Conservation (phyloP, 352 stramenopile species). For the Blastocystis sp. region DNA sequence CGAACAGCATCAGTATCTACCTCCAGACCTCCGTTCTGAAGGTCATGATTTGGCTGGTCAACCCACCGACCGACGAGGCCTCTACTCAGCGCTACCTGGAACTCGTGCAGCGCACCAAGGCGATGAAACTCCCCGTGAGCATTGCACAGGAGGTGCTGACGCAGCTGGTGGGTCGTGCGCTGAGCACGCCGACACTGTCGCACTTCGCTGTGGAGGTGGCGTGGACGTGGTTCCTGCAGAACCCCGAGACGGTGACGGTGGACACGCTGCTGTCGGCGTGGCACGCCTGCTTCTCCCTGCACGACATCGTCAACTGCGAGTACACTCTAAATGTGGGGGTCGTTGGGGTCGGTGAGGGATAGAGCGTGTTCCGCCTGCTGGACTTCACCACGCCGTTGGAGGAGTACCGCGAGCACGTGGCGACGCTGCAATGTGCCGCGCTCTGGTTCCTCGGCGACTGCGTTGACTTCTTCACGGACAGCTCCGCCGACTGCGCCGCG, state of each 20-base stretch:
- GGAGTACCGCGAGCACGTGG: slow-evolving; percentile 11
- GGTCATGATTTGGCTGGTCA: slow-evolving; percentile 64
- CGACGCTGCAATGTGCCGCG: slow-evolving; percentile 30
- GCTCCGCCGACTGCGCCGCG: background rate
- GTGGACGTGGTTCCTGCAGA: slow-evolving; percentile 54
- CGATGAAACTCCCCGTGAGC: background rate
- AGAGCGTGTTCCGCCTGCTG: slow-evolving; percentile 40
- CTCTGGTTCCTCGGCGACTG: slow-evolving; percentile 67
- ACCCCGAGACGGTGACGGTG: slow-evolving; percentile 19
- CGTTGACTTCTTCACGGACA: slow-evolving; percentile 16
- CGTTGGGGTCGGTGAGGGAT: background rate
- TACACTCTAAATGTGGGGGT: slow-evolving; percentile 22
- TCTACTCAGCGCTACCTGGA: background rate
- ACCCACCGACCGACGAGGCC: background rate
- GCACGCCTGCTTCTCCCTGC: slow-evolving; percentile 44
- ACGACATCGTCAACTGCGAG: slow-evolving; percentile 20
- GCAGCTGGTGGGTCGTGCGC: slow-evolving; percentile 6
- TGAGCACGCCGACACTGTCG: slow-evolving; percentile 15
- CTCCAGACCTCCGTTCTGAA: slow-evolving; percentile 48
- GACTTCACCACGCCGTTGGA: slow-evolving; percentile 39
- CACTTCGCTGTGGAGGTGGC: slow-evolving; percentile 45
- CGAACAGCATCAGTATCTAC: slow-evolving; percentile 12
- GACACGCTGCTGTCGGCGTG: slow-evolving; percentile 18
- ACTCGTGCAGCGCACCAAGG: background rate
- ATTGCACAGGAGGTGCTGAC: slow-evolving; percentile 10